Evolutionary conservation across 306 rosid genomes (phyloP).

Genomic region (Vigna nakashimae): DNA sequence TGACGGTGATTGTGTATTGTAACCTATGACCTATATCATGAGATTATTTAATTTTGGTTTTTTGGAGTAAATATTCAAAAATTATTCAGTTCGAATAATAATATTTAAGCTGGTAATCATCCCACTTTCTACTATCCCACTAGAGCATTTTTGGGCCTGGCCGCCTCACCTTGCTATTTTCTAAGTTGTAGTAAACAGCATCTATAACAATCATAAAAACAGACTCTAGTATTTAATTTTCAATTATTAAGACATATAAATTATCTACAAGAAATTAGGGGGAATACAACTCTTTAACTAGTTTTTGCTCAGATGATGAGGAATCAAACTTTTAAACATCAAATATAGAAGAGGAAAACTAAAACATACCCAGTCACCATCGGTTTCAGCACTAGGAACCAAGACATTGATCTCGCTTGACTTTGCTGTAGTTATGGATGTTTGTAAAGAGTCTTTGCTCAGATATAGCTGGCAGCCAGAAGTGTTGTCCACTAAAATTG

Average conservation of each 20-base stretch:
- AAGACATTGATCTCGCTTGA: conserved; percentile 94
- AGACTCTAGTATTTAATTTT: conserved; percentile 24
- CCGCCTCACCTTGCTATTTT: not conserved
- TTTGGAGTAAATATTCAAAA: not conserved
- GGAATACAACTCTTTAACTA: not conserved
- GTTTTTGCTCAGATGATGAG: conserved; percentile 14
- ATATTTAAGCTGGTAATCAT: not conserved
- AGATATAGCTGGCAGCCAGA: conserved; percentile 89
- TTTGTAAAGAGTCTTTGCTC: conserved; percentile 80
- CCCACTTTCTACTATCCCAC: not conserved
- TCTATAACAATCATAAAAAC: not conserved
- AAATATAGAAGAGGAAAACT: conserved; percentile 32
- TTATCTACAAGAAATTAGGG: conserved; percentile 10
- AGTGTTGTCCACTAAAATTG: conserved; percentile 91
- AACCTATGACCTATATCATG: not conserved
- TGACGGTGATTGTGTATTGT: not conserved
- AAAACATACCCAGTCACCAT: conserved; percentile 90
- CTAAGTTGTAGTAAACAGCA: conserved; percentile 1
- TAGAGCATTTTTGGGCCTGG: not conserved
- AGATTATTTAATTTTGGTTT: not conserved
- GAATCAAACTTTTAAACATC: conserved; percentile 19
- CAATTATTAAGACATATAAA: conserved; percentile 25
- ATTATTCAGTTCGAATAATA: not conserved
- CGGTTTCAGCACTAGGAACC: conserved; percentile 79
- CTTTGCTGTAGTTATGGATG: conserved; percentile 92